Percentiles rank a stretch among this genome's conserved stretches.
These are phyloP conservation scores for Brasenia schreberi DNA, from an alignment of 164 flowering plant genomes.

Conservation along the genomic window DNA sequence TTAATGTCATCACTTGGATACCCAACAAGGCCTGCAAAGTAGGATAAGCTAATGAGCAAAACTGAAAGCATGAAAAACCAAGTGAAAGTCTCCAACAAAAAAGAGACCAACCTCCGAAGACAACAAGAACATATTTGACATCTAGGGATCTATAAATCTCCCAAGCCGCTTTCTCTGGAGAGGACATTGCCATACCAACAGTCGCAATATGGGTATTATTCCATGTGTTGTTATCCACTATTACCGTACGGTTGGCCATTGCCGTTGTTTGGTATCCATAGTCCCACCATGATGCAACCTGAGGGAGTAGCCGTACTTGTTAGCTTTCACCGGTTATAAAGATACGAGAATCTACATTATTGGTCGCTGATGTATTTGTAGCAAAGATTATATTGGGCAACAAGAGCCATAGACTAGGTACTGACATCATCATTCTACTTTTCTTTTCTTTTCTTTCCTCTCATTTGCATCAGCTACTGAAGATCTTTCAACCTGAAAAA, in stretches of 20 bases:
- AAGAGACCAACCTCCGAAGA: conserved; percentile 80
- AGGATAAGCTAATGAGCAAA: neutral
- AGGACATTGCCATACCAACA: conserved; percentile 99
- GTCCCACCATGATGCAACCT: conserved; percentile 99
- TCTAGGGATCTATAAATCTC: conserved; percentile 93
- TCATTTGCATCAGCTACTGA: too few species aligned
- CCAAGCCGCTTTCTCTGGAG: conserved; percentile 99
- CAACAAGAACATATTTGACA: conserved; percentile 99
- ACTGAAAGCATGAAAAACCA: neutral
- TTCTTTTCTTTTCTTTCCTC: too few species aligned
- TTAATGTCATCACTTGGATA: conserved; percentile 99
- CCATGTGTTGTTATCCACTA: conserved; percentile 99
- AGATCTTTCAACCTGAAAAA: too few species aligned
- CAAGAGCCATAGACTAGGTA: too few species aligned
- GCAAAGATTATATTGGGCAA: neutral
- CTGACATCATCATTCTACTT: too few species aligned
- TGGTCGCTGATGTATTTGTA: neutral
- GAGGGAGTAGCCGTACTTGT: conserved; percentile 10
- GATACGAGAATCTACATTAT: neutral
- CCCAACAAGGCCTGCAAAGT: conserved; percentile 79
- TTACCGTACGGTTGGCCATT: conserved; percentile 97
- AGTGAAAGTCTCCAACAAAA: neutral
- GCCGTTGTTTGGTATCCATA: conserved; percentile 99
- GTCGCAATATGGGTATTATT: conserved; percentile 99
- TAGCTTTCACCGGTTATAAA: neutral